Percentiles rank a stretch among this genome's conserved stretches.
Conservation (phyloP, 2,329 filamentous ascomycete species). For the Falciphora oryzae region DNA sequence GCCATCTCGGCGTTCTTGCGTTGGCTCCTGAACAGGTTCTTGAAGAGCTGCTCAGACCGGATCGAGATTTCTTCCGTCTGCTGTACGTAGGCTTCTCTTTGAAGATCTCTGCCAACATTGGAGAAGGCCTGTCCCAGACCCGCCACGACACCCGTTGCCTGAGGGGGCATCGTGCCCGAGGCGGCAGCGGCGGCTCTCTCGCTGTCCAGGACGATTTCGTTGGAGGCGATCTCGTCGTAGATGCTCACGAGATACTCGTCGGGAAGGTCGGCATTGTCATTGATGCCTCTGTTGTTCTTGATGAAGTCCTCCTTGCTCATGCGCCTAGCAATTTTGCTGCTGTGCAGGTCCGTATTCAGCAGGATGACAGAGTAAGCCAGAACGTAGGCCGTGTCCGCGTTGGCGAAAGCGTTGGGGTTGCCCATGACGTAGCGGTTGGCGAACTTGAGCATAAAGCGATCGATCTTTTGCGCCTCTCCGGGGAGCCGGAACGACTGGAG, state of each 20-base stretch:
- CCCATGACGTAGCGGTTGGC: conserved; percentile 91
- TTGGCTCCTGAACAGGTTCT: conserved; percentile 86
- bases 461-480: conserved; percentile 96
- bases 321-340: conserved; percentile 70
- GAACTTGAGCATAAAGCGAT: conserved; percentile 99
- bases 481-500: conserved; percentile 91
- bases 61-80: conserved; percentile 87
- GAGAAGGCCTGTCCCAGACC: conserved; percentile 84
- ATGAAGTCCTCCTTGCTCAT: conserved; percentile 99
- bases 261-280: conserved; percentile 89
- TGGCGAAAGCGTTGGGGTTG: conserved; percentile 95
- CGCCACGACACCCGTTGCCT: conserved; percentile 66
- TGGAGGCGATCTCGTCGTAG: conserved; percentile 83
- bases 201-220: conserved; percentile 92
- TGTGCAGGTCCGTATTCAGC: conserved; percentile 94
- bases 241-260: conserved; percentile 86
- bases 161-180: conserved; percentile 56
- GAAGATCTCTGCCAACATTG: conserved; percentile 84
- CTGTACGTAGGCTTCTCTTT: conserved; percentile 88
- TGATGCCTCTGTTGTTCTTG: conserved; percentile 98
- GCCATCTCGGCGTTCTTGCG: conserved; percentile 68
- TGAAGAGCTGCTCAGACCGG: conserved; percentile 77
- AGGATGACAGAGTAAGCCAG: conserved; percentile 94
- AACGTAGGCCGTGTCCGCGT: conserved; percentile 96
- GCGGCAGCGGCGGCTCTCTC: conserved; percentile 87